Evolutionary conservation across 2,329 filamentous ascomycete genomes (phyloP), one percentile per base, ranked within the genome.

Genomic region (Fusarium acutatum): DNA sequence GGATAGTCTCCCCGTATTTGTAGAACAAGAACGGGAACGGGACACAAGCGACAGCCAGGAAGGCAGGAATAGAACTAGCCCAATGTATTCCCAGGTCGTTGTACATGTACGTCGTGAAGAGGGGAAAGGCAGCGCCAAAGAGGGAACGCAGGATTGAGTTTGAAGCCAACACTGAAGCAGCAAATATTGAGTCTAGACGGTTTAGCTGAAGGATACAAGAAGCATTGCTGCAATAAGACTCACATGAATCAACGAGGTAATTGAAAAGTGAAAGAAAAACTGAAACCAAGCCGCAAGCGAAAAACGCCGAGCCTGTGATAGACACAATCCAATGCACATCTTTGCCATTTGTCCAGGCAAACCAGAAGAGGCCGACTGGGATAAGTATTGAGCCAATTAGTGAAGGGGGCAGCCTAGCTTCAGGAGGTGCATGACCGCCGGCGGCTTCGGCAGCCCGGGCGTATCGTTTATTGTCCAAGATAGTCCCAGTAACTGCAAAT

Each of bases 1-100:
- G 87, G 75, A 95, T 92, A 15, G 59, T 57, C 40, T 78, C 34
- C 71, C 93, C 93, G 79, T 94, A 94, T 75, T 88, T 90, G 83
- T 93, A 93, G 81, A 96, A 94, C 22, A 96, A 80, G 81, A 93
- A 92, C 0, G 93, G 93, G 77, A 93, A 92, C 0, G 93, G 92
- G 24, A 94, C 84, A 81, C 93, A 95, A 17, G 86, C 87, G 7
- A 95, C 80, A 0, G 92, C 89, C 7, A 96, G 84, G 83, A 96
- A 95, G 1, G 90, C 94, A 1, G 93, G 93, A 20, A 96, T 84
- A 0, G 89, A 90, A 38, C 87, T 90, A 3, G 92, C 93, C 93
- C 93, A 95, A 83, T 95, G 92, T 63, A 93, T 91, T 53, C 93
- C 92, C 6, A 92, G 85, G 62, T 86, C 83, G 6, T 83, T 40